A percentile compares a stretch with the other conserved stretches of the same genome.
Evolutionary conservation across 768 basidiomycete species (phyloP).

Genomic region (Dioszegia crocea): DNA sequence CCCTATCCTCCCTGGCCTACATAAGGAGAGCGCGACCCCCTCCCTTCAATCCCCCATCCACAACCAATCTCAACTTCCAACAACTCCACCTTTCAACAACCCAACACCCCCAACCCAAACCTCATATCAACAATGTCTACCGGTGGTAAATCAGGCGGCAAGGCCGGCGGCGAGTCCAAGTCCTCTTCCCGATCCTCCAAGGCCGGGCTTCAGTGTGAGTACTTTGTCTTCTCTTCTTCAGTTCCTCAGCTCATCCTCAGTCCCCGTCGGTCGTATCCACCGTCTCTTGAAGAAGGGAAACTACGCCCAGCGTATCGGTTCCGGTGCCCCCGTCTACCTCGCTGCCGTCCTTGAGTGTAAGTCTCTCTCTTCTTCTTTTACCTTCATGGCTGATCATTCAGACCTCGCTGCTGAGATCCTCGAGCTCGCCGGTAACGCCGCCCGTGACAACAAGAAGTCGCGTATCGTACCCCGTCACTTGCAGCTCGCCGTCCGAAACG

Average conservation of each 20-base stretch:
- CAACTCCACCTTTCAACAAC: constrained; percentile 8
- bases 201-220: constrained; percentile 52
- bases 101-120: constrained; percentile 23
- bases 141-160: constrained; percentile 39
- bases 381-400: constrained; percentile 17
- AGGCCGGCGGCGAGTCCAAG: constrained; percentile 53
- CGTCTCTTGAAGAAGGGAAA: constrained; percentile 82
- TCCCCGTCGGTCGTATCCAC: constrained; percentile 90
- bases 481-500: constrained; percentile 86
- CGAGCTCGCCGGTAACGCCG: constrained; percentile 75
- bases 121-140: constrained; percentile 44
- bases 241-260: constrained; percentile 53
- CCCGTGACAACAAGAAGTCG: constrained; percentile 79
- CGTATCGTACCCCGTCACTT: constrained; percentile 92
- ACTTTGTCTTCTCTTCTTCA: constrained; percentile 51
- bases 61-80: constrained; percentile 15
- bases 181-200: constrained; percentile 64
- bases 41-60: constrained; percentile 3
- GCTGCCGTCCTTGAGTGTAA: constrained; percentile 77
- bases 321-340: constrained; percentile 86
- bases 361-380: constrained; percentile 10
- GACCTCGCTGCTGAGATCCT: constrained; percentile 91
- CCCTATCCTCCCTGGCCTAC: too few relatives aligned
- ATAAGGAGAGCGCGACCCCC: too few relatives aligned
- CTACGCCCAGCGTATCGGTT: constrained; percentile 76